Conservation (phyloP, 495 filamentous ascomycete genomes). For the Friedmanniomyces endolithicus region DNA sequence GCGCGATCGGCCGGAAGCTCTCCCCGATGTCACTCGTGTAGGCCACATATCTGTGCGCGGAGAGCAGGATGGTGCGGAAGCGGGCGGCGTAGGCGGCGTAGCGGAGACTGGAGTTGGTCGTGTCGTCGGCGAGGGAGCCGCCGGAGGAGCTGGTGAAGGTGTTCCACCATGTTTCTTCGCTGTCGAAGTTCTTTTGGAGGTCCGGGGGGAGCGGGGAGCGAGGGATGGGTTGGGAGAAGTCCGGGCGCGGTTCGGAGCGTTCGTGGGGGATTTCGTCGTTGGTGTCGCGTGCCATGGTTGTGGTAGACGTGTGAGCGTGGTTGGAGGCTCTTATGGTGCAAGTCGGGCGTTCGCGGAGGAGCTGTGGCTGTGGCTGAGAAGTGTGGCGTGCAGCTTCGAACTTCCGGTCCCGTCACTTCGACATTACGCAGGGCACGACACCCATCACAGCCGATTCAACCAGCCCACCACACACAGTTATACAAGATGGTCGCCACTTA, state of each 20-base stretch:
- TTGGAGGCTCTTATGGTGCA: no score
- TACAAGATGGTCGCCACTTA: conserved; percentile 43
- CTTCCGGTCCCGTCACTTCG: background rate
- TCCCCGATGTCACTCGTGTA: conserved; percentile 97
- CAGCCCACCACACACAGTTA: background rate
- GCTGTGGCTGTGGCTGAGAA: conserved; percentile 1
- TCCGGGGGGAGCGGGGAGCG: conserved; percentile 52
- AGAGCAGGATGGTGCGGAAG: conserved; percentile 68
- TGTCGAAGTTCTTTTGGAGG: conserved; percentile 63
- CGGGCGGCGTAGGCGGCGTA: conserved; percentile 70
- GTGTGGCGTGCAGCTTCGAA: background rate
- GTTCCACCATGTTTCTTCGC: conserved; percentile 66
- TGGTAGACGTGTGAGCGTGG: conserved; percentile 16
- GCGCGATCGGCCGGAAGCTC: conserved; percentile 85
- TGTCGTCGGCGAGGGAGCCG: conserved; percentile 45
- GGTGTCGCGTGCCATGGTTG: conserved; percentile 25
- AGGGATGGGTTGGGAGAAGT: conserved; percentile 40
- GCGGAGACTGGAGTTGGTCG: conserved; percentile 71
- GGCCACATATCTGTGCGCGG: conserved; percentile 89
- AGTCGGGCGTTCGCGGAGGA: background rate
- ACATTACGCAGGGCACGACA: background rate
- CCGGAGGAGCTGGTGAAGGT: conserved; percentile 64
- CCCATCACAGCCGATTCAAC: background rate
- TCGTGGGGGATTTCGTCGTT: conserved; percentile 22
- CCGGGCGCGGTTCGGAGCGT: conserved; percentile 27